Evolutionary conservation across 768 basidiomycete genomes (phyloP).

Genomic region (Megacollybia marginata): DNA sequence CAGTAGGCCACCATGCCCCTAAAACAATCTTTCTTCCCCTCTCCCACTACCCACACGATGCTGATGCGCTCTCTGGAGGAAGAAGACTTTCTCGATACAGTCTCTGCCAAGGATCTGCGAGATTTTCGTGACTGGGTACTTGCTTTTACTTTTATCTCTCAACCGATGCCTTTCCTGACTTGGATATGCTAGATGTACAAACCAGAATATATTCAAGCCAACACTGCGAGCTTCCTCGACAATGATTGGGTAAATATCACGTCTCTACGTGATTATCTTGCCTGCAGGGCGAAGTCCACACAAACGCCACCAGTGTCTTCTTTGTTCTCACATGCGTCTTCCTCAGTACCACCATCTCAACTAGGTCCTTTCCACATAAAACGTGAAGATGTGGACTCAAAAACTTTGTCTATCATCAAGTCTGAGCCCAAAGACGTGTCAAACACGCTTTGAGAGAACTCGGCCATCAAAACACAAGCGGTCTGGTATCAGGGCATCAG

Average conservation of each 20-base stretch:
- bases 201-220: background rate
- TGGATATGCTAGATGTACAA: background rate
- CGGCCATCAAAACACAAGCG: background rate
- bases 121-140: conserved; percentile 4
- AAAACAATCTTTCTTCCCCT: background rate
- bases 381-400: too few relatives aligned
- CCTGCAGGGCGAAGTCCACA: background rate
- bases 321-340: background rate
- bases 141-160: background rate
- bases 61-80: conserved; percentile 1
- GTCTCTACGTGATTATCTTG: background rate
- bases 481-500: background rate
- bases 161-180: background rate
- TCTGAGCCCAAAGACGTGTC: background rate
- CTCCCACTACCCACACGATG: background rate
- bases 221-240: background rate
- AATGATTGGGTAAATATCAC: conserved; percentile 2
- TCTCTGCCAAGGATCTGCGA: background rate
- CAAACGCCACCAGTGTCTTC: background rate
- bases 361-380: background rate
- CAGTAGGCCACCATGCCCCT: too few relatives aligned
- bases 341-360: background rate
- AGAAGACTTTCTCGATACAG: background rate
- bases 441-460: background rate
- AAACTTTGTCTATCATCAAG: background rate